Evolutionary conservation across 2,329 filamentous ascomycete genomes (phyloP).

Genomic region (Cytospora piceae): DNA sequence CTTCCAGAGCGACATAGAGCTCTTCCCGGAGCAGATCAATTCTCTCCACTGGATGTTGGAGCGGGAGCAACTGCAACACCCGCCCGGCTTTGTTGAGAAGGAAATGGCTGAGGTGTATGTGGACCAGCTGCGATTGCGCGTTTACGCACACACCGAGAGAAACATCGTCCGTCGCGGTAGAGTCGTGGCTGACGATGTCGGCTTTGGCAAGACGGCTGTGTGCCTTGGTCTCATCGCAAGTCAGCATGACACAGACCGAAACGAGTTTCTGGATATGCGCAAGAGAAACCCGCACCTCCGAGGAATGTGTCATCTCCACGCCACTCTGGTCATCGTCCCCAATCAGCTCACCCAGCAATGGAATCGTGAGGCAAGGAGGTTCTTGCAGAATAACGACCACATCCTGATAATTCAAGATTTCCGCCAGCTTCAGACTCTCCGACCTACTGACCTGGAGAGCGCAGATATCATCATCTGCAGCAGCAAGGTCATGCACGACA

Average conservation of each 20-base stretch:
- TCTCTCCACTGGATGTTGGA: slow-evolving; percentile 37
- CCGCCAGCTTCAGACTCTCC: slow-evolving; percentile 23
- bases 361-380: slow-evolving; percentile 40
- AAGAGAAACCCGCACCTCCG: slow-evolving; percentile 19
- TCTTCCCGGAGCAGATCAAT: slow-evolving; percentile 33
- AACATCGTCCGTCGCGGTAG: slow-evolving; percentile 40
- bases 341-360: slow-evolving; percentile 47
- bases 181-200: slow-evolving; percentile 49
- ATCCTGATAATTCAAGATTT: slow-evolving; percentile 37
- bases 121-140: slow-evolving; percentile 3
- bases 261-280: slow-evolving; percentile 31
- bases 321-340: slow-evolving; percentile 47
- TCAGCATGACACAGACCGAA: slow-evolving; percentile 34
- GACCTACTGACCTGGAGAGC: slow-evolving; percentile 31
- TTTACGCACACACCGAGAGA: slow-evolving; percentile 20
- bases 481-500: slow-evolving; percentile 34
- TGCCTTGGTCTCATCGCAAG: slow-evolving; percentile 44
- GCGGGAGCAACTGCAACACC: slow-evolving; percentile 30
- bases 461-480: slow-evolving; percentile 47
- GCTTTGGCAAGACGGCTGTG: slow-evolving; percentile 50
- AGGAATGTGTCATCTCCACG: slow-evolving; percentile 38
- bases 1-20: slow-evolving; percentile 21
- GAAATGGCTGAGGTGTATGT: slow-evolving; percentile 44
- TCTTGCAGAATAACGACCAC: slow-evolving; percentile 36
- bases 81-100: slow-evolving; percentile 34